Percentiles rank a stretch among this genome's conserved stretches.
phyloP scores from a whole-genome alignment of 73 alveolate genomes.

The Paramecium caudatum region DNA sequence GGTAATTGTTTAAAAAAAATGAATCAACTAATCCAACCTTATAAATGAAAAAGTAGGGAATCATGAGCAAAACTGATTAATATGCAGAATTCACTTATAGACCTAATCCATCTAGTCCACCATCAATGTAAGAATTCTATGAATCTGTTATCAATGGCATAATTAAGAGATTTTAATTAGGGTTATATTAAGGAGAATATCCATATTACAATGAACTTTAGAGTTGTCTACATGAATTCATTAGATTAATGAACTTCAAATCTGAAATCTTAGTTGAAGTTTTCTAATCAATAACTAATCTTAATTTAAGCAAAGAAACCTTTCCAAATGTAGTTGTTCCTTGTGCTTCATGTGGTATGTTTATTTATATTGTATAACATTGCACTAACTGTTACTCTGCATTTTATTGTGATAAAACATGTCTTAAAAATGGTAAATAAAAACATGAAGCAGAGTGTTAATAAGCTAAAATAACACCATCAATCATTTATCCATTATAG shows the following conservation, averaged over 20 bases:
- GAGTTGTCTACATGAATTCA: constrained; percentile 75
- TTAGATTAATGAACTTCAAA: constrained; percentile 70
- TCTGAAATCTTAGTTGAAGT: constrained; percentile 76
- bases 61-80: constrained; percentile 72
- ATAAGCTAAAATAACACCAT: constrained; percentile 66
- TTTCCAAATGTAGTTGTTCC: constrained; percentile 77
- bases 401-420: constrained; percentile 77
- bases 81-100: constrained; percentile 77
- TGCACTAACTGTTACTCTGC: constrained; percentile 73
- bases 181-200: constrained; percentile 73
- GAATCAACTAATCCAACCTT: constrained; percentile 76
- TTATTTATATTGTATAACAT: constrained; percentile 66
- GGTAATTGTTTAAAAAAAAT: constrained; percentile 74
- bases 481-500: constrained; percentile 71
- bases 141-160: constrained; percentile 77
- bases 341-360: constrained; percentile 78
- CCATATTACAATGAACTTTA: constrained; percentile 71
- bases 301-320: constrained; percentile 69
- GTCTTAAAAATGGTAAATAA: constrained; percentile 71
- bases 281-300: constrained; percentile 70
- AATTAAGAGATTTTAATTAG: constrained; percentile 75
- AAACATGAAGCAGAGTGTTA: constrained; percentile 75
- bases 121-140: constrained; percentile 76
- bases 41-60: constrained; percentile 69
- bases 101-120: constrained; percentile 68